Percentiles rank a stretch among this genome's conserved stretches.
phyloP scores from a whole-genome alignment of 495 filamentous ascomycete genomes.

The Lichenothelia convexa region DNA sequence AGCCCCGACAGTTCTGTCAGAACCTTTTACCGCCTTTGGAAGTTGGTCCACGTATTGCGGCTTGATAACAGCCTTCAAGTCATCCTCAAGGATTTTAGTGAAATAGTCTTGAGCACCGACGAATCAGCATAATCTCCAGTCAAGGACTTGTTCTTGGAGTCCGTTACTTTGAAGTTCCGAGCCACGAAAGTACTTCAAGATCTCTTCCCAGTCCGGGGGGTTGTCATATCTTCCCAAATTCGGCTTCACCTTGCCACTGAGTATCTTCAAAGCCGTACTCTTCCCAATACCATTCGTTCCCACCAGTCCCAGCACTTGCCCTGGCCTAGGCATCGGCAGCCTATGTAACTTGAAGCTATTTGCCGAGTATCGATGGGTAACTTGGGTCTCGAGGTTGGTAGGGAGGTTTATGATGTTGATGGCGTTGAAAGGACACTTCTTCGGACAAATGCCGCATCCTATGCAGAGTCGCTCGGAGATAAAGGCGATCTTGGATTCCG shows the following conservation, averaged over 20 bases:
- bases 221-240: slow-evolving; percentile 91
- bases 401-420: slow-evolving; percentile 99
- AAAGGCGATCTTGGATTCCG: slow-evolving; percentile 89
- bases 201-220: slow-evolving; percentile 97
- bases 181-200: slow-evolving; percentile 91
- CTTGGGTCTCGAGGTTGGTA: slow-evolving; percentile 91
- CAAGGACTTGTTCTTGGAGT: slow-evolving; percentile 14
- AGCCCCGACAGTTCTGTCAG: slow-evolving; percentile 54
- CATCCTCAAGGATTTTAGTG: slow-evolving; percentile 90
- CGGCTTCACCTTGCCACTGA: slow-evolving; percentile 94
- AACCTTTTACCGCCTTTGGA: slow-evolving; percentile 68
- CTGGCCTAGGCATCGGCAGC: slow-evolving; percentile 84
- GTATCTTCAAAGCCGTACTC: slow-evolving; percentile 93
- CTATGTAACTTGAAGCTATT: slow-evolving; percentile 99
- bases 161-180: slow-evolving; percentile 95
- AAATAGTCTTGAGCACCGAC: slow-evolving; percentile 70
- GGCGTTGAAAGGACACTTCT: slow-evolving; percentile 97
- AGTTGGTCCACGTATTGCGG: slow-evolving; percentile 98
- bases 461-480: slow-evolving; percentile 91
- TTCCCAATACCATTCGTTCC: slow-evolving; percentile 99
- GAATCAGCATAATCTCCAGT: slow-evolving; percentile 6
- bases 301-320: slow-evolving; percentile 90
- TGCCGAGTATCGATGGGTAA: slow-evolving; percentile 94
- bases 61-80: slow-evolving; percentile 93
- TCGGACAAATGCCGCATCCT: slow-evolving; percentile 97